Base-by-base conservation (phyloP, 2,329 filamentous ascomycete genomes). In the Stemphylium lycopersici region DNA sequence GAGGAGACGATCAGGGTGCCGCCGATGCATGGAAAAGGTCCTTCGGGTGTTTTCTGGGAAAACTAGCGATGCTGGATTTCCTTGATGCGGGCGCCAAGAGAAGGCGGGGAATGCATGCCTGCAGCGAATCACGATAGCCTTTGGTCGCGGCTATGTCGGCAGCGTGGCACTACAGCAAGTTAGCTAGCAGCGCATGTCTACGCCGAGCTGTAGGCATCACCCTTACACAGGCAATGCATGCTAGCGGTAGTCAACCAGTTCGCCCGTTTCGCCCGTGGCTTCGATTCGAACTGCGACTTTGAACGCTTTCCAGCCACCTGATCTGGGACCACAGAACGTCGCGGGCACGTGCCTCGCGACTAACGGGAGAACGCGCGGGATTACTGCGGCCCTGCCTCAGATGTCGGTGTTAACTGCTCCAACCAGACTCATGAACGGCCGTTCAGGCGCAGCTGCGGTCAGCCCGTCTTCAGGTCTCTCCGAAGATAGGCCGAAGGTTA, bases 401-500 rank as follows among this genome's bases (percentile, higher is more conserved):
- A 20, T 24, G 20, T 36, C 42, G 42, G 42, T 45, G 42, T 33
- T 31, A 45, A 22, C 16, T 32, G 33, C 31, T 31, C 32, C 32
- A 44, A 36, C 31, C 42, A 45, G 16, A 13, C 18, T 31, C 31
- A 24, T 34, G 42, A 32, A n/a, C 42, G 31, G 6, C 42, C 33
- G 34, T 36, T 33, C 15, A 26, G 42, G 3, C 26, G 18, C 20
- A 32, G 42, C 32, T 31, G 31, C 34, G 29, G n/a, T 31, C 20
- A 34, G 31, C 18, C n/a, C 42, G 18, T 26, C 18, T 10, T 33
- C 4, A 16, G 26, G n/a, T 12, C 24, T 16, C 12, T 15, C 45
- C 45, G 45, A 48, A 40, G 37, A 48, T 26, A 40, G 26, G 29
- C 45, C 45, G 45, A 40, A 18, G 33, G 26, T 13, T 36, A 48